phyloP scores from a whole-genome alignment of 164 flowering plant genomes.

The Berberis vulgaris region DNA sequence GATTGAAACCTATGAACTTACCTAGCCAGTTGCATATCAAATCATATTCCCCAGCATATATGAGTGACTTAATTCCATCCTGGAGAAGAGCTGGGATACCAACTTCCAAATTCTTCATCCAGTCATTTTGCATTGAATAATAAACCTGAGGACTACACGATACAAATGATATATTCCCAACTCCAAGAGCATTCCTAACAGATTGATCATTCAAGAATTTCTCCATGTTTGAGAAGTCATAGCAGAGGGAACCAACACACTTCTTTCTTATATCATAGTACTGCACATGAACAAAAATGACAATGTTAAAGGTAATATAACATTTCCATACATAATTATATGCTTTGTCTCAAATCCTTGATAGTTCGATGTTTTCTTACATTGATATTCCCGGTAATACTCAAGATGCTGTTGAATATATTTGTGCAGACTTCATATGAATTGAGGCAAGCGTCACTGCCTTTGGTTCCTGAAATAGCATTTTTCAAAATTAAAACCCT shows the following conservation, averaged over 20 bases:
- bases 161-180: background rate
- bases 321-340: background rate
- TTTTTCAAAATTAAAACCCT: no score
- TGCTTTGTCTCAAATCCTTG: background rate
- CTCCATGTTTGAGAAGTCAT: background rate
- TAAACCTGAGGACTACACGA: background rate
- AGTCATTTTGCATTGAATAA: background rate
- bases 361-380: constrained; percentile 23
- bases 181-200: background rate
- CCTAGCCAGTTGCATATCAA: background rate
- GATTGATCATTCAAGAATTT: constrained; percentile 1
- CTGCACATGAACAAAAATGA: constrained; percentile 24
- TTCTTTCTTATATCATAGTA: constrained; percentile 76
- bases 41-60: background rate
- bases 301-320: background rate
- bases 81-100: background rate
- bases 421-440: constrained; percentile 37
- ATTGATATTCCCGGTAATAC: constrained; percentile 34
- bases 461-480: constrained; percentile 30
- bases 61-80: background rate
- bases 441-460: constrained; percentile 28
- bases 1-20: background rate
- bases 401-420: constrained; percentile 46
- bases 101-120: background rate
- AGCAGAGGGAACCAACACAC: constrained; percentile 37